Conservation (phyloP, 139 green algal genomes). For the Diplosphaera chodatii region DNA sequence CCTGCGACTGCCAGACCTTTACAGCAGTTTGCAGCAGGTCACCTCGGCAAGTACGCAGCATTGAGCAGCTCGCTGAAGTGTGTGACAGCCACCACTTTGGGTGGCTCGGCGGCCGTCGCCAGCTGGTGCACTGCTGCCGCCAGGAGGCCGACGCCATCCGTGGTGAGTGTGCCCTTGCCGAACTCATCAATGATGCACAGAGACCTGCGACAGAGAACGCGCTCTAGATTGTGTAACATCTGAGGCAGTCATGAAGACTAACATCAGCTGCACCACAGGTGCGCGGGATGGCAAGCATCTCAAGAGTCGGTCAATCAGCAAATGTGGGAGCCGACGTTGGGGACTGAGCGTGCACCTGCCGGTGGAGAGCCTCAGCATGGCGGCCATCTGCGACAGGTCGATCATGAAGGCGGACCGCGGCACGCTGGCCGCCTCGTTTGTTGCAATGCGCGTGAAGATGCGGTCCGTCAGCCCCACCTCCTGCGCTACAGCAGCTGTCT, state of each 20-base stretch:
- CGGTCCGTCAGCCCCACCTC: slow-evolving; percentile 75
- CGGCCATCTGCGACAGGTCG: neutral
- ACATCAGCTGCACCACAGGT: too few species aligned
- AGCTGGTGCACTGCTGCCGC: slow-evolving; percentile 51
- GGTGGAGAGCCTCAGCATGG: too few species aligned
- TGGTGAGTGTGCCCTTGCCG: slow-evolving; percentile 84
- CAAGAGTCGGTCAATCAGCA: too few species aligned
- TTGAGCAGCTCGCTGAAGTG: slow-evolving; percentile 73
- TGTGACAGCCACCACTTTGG: slow-evolving; percentile 63
- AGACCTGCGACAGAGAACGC: too few species aligned
- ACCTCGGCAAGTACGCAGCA: slow-evolving; percentile 26
- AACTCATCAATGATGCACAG: slow-evolving; percentile 93
- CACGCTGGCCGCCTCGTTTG: slow-evolving; percentile 19
- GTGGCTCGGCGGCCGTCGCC: slow-evolving; percentile 8
- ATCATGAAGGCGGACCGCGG: neutral
- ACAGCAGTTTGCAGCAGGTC: neutral
- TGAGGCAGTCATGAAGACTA: too few species aligned
- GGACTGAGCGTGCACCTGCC: too few species aligned
- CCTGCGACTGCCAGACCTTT: too few species aligned
- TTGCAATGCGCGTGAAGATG: slow-evolving; percentile 63
- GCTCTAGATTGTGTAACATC: too few species aligned
- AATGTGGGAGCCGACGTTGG: too few species aligned
- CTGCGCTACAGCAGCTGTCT: neutral
- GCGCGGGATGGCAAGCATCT: too few species aligned
- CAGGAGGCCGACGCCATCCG: slow-evolving; percentile 76